Evolutionary conservation across 2,329 filamentous ascomycete genomes (phyloP), one percentile per base, ranked within the genome.

Genomic region (Ophiostoma sp.): DNA sequence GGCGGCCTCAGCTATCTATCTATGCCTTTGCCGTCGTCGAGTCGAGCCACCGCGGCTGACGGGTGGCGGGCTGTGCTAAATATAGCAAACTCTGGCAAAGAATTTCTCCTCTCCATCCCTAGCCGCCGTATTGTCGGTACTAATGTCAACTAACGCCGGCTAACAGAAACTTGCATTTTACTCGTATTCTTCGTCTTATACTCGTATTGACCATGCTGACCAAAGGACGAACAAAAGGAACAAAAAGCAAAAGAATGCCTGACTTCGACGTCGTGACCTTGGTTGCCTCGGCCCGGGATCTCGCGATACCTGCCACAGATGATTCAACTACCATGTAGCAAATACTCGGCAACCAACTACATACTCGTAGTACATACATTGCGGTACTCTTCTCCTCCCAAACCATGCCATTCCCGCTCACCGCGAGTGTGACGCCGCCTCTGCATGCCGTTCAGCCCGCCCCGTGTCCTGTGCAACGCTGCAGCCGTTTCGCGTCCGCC

Each of bases 61-160:
- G 35, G n/a, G 62, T 65, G 62, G 62, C 62, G 62, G 27, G 33
- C 15, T 33, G 62, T 65, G 35, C 62, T 65, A 65, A 65, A 65
- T 65, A 65, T 65, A 65, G 35, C 62, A 48, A 20, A 48, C 17
- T 31, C 27, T 31, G 27, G 27, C 1, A 31, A 31, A 31, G 27
- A 31, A 31, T 31, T 64, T n/a, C 27, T 31, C 27, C 27, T 31
- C 27, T 31, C 27, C 27, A 27, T 27, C 27, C 57, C 23, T 35
- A 62, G 54, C 54, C 57, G 57, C 57, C 27, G 57, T 35, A 4
- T 39, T 41, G 39, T 4, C 39, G 44, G 20, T 17, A 48, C 44
- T 48, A 48, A 20, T n/a, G 44, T n/a, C 44, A n/a, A 48, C 44
- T 48, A 48, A 48, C 44, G 44, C 20, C 20, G 20, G 20, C 20